A percentile compares a stretch with the other conserved stretches of the same genome.
Conservation (phyloP, 2,329 filamentous ascomycete species). For the Cladophialophora bantiana region DNA sequence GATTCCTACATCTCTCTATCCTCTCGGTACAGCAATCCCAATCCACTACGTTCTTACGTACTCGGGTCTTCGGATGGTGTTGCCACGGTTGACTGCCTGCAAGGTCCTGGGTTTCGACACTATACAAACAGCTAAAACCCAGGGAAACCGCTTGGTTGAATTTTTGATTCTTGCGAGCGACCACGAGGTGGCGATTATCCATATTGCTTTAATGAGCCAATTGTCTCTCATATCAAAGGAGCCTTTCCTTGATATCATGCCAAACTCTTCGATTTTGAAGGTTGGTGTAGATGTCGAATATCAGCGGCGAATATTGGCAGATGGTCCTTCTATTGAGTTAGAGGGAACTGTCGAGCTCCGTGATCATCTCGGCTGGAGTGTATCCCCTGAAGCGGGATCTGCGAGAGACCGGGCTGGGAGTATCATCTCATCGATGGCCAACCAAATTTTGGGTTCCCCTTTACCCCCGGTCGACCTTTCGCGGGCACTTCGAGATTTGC, state of each 20-base stretch:
- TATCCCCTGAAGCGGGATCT: not conserved
- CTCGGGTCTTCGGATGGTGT: constrained; percentile 1
- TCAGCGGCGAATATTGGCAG: constrained; percentile 16
- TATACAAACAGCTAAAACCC: not conserved
- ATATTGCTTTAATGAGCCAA: constrained; percentile 19
- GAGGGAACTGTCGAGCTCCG: constrained; percentile 11
- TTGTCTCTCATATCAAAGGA: constrained; percentile 3
- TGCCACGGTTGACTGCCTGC: constrained; percentile 17
- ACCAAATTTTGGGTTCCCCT: constrained; percentile 11
- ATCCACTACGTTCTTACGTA: constrained; percentile 19
- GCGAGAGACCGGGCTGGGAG: constrained; percentile 2
- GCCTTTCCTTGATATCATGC: constrained; percentile 16
- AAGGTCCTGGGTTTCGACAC: constrained; percentile 27
- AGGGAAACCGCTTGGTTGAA: constrained; percentile 8
- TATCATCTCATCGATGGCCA: constrained; percentile 21
- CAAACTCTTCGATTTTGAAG: constrained; percentile 28
- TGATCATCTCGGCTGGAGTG: not conserved
- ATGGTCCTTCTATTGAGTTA: constrained; percentile 19
- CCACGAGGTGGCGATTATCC: constrained; percentile 25
- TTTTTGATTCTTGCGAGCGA: constrained; percentile 27
- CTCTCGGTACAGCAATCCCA: constrained; percentile 19
- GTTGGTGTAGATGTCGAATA: constrained; percentile 28
- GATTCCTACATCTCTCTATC: constrained; percentile 23
- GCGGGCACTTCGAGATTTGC: constrained; percentile 10
- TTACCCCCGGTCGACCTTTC: constrained; percentile 19